Conservation (phyloP, 805 yeast genomes). For the Pichia manshurica region DNA sequence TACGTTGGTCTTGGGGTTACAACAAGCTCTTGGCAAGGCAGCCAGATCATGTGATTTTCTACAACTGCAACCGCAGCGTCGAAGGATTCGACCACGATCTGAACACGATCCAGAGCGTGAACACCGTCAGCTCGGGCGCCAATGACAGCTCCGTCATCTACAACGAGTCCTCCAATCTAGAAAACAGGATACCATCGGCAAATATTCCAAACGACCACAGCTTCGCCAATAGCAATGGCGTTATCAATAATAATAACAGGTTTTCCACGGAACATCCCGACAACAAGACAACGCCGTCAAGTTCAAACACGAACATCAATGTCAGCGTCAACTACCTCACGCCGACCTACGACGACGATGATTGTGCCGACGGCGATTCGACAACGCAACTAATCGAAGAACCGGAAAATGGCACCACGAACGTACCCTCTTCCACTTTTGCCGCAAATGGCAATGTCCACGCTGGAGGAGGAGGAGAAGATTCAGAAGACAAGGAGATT, state of each 20-base stretch:
- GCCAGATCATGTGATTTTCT: slow-evolving; percentile 31
- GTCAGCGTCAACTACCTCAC: neutral
- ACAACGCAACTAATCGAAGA: slow-evolving; percentile 10
- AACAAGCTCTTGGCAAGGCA: slow-evolving; percentile 58
- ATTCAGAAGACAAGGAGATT: slow-evolving; percentile 4
- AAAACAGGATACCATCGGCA: neutral
- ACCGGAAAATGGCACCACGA: neutral
- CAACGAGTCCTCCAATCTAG: neutral
- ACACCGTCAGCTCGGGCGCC: neutral
- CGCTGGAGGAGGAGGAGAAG: too few species aligned
- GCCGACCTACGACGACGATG: neutral
- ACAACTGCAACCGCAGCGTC: neutral
- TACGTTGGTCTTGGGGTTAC: slow-evolving; percentile 87
- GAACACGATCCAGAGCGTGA: neutral
- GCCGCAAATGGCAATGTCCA: neutral
- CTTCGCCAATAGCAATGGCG: neutral
- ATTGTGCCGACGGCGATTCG: neutral
- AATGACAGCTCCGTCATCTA: neutral
- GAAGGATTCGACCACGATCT: neutral
- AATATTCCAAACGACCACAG: neutral
- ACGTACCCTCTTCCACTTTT: neutral
- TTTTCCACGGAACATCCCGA: too few species aligned
- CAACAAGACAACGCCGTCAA: neutral
- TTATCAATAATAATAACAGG: neutral
- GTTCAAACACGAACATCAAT: neutral